phyloP scores from a whole-genome alignment of 306 rosid species.

The Ochetophila trinervis region DNA sequence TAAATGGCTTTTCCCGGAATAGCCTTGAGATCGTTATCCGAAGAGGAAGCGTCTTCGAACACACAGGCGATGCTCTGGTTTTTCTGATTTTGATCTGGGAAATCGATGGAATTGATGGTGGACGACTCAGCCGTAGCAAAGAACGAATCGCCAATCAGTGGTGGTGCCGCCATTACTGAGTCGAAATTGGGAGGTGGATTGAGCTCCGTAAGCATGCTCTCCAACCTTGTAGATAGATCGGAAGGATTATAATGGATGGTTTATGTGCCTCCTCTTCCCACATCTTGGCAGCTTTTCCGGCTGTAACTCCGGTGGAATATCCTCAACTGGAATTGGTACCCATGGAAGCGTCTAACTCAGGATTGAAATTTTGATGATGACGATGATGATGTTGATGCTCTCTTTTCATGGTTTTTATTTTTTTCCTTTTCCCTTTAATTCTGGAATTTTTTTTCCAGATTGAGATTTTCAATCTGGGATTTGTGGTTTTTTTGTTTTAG shows the following conservation, averaged over 20 bases:
- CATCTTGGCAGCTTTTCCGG: constrained; percentile 49
- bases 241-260: constrained; percentile 78
- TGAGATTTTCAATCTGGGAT: not conserved
- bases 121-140: constrained; percentile 53
- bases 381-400: constrained; percentile 37
- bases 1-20: constrained; percentile 67
- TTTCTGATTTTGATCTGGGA: constrained; percentile 23
- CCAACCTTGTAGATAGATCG: constrained; percentile 72
- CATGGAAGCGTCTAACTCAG: constrained; percentile 34
- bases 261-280: constrained; percentile 55
- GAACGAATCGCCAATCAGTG: constrained; percentile 29
- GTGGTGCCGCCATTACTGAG: constrained; percentile 18
- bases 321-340: constrained; percentile 27
- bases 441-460: not conserved
- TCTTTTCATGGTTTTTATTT: constrained; percentile 47
- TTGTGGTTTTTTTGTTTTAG: not conserved
- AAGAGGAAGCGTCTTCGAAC: constrained; percentile 48
- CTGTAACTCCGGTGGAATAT: constrained; percentile 32
- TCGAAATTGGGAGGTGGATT: constrained; percentile 47
- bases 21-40: constrained; percentile 70
- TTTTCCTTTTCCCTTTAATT: not conserved
- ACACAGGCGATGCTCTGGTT: not conserved
- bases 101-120: constrained; percentile 48
- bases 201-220: constrained; percentile 58
- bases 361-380: constrained; percentile 22